A percentile compares a stretch with the other conserved stretches of the same genome.
Conservation (phyloP, 2,329 filamentous ascomycete genomes). For the Arachnopeziza araneosa region DNA sequence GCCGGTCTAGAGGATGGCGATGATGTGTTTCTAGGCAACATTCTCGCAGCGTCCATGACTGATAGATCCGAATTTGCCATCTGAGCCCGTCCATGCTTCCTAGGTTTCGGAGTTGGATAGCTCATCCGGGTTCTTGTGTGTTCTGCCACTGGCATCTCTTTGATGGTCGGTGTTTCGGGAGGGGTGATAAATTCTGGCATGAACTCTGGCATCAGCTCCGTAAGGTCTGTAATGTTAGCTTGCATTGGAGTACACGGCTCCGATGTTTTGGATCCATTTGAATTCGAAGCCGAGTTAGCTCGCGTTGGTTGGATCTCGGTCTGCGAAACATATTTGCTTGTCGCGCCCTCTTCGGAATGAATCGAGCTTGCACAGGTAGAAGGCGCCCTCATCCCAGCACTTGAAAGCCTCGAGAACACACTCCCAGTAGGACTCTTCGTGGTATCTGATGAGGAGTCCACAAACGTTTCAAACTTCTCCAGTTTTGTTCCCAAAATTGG, state of each 20-base stretch:
- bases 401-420: background rate
- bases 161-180: background rate
- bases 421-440: background rate
- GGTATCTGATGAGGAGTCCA: background rate
- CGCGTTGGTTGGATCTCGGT: background rate
- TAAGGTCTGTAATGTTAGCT: background rate
- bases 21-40: background rate
- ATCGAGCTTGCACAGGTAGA: background rate
- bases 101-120: background rate
- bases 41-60: background rate
- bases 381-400: background rate
- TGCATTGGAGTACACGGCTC: background rate
- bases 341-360: background rate
- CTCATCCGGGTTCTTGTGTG: background rate
- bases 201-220: background rate
- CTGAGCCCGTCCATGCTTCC: background rate
- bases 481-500: background rate
- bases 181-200: conserved; percentile 8
- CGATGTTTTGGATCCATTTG: background rate
- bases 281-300: background rate
- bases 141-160: background rate
- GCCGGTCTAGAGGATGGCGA: background rate
- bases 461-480: background rate
- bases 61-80: background rate
- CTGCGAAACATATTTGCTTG: background rate